These are phyloP conservation scores for Heimioporus sp. DNA, from an alignment of 768 basidiomycete genomes.

Conservation along the genomic window DNA sequence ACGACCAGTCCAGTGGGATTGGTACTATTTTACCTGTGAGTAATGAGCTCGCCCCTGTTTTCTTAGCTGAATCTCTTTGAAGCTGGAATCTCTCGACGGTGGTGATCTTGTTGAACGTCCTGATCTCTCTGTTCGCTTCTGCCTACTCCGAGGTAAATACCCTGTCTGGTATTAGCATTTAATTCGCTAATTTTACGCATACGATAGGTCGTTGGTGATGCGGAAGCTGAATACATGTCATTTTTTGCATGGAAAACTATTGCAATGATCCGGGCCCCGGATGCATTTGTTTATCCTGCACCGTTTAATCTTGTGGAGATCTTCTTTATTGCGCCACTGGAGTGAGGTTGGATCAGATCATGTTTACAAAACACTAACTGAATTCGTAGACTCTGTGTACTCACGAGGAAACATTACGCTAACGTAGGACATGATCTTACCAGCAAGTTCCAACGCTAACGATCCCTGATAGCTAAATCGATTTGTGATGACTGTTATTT, in stretches of 20 bases:
- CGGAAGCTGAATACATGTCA: slow-evolving; percentile 86
- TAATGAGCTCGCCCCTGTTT: neutral
- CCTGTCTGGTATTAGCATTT: neutral
- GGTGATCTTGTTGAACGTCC: slow-evolving; percentile 85
- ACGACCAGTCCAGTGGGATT: slow-evolving; percentile 52
- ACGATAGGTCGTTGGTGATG: slow-evolving; percentile 72
- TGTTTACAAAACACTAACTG: neutral
- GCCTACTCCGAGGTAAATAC: slow-evolving; percentile 82
- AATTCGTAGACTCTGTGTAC: slow-evolving; percentile 38
- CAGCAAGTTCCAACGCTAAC: slow-evolving; percentile 1
- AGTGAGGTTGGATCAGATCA: slow-evolving; percentile 49
- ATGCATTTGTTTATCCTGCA: slow-evolving; percentile 80
- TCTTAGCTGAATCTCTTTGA: neutral
- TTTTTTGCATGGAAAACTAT: slow-evolving; percentile 90
- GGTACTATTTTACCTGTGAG: slow-evolving; percentile 77
- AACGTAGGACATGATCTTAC: slow-evolving; percentile 36
- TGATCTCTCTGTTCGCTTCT: slow-evolving; percentile 94
- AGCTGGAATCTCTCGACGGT: slow-evolving; percentile 85
- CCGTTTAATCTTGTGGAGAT: slow-evolving; percentile 90
- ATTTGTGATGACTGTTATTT: slow-evolving; percentile 72
- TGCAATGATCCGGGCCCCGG: slow-evolving; percentile 82
- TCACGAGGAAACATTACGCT: slow-evolving; percentile 57
- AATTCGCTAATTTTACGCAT: slow-evolving; percentile 1
- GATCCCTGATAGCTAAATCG: slow-evolving; percentile 60
- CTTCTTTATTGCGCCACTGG: slow-evolving; percentile 78